These are phyloP conservation scores for Leccinum imitatum DNA, from an alignment of 768 basidiomycete genomes.

Conservation along the genomic window DNA sequence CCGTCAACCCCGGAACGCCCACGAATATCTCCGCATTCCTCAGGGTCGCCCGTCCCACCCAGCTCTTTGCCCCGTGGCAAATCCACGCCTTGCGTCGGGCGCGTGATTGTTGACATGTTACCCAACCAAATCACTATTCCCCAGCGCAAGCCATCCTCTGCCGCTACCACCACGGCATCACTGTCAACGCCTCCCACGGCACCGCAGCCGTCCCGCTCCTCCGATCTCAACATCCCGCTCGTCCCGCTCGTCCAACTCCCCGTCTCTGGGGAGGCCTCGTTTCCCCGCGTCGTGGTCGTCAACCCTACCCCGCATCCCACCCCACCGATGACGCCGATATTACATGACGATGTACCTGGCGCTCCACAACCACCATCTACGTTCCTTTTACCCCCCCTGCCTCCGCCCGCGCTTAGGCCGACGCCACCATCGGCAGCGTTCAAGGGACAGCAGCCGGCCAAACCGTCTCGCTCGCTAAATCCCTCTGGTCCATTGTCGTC, in stretches of 20 bases:
- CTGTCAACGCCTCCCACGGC: conserved; percentile 9
- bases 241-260: conserved; percentile 33
- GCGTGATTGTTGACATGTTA: conserved; percentile 60
- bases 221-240: conserved; percentile 22
- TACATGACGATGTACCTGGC: conserved; percentile 27
- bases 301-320: conserved; percentile 80
- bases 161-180: neutral
- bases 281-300: conserved; percentile 65
- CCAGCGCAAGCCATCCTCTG: conserved; percentile 13
- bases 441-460: conserved; percentile 17
- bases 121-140: conserved; percentile 39
- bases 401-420: conserved; percentile 24
- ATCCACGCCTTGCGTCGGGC: conserved; percentile 37
- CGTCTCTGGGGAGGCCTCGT: conserved; percentile 26
- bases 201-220: conserved; percentile 12
- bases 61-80: conserved; percentile 20
- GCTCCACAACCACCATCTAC: conserved; percentile 27
- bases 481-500: conserved; percentile 5
- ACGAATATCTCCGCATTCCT: conserved; percentile 23
- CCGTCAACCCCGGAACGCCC: conserved; percentile 32
- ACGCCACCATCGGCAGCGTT: conserved; percentile 1
- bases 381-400: conserved; percentile 31
- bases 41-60: conserved; percentile 14
- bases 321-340: conserved; percentile 66
- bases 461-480: conserved; percentile 14